Evolutionary conservation across 2,329 filamentous ascomycete genomes (phyloP).

Genomic region (Neofusicoccum parvum): DNA sequence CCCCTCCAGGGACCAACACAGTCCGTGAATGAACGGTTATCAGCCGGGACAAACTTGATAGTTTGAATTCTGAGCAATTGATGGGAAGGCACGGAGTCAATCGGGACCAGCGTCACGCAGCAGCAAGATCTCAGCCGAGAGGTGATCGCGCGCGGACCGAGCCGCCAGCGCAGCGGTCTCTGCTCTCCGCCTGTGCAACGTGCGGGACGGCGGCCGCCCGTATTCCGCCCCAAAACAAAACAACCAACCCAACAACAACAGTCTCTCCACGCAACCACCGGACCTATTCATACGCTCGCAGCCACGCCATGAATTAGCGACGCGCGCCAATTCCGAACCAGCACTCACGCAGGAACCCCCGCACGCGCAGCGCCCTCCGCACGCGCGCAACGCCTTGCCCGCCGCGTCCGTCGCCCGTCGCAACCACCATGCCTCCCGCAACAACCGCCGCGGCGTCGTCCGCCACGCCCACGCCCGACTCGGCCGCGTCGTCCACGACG

Average conservation of each 20-base stretch:
- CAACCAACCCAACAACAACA: neutral
- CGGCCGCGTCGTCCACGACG: neutral
- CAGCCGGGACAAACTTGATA: no score
- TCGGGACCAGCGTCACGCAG: constrained; percentile 1
- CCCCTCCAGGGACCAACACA: neutral
- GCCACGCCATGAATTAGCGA: constrained; percentile 1
- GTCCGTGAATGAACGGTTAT: neutral
- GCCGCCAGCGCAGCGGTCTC: neutral
- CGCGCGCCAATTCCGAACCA: neutral
- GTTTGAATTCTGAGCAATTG: no score
- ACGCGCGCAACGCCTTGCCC: no score
- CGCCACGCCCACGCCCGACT: neutral
- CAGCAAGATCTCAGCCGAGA: neutral
- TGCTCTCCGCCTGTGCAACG: neutral
- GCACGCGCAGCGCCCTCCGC: no score
- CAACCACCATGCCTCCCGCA: no score
- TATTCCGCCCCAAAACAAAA: constrained; percentile 12
- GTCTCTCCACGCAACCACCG: neutral
- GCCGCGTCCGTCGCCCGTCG: no score
- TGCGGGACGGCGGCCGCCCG: neutral
- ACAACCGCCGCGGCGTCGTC: neutral
- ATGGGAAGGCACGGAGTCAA: neutral
- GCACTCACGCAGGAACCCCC: neutral
- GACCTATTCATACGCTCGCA: neutral
- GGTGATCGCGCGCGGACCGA: constrained; percentile 12